These are phyloP conservation scores for Wickerhamiella kurtzmanii DNA, from an alignment of 805 yeast species.

Conservation along the genomic window DNA sequence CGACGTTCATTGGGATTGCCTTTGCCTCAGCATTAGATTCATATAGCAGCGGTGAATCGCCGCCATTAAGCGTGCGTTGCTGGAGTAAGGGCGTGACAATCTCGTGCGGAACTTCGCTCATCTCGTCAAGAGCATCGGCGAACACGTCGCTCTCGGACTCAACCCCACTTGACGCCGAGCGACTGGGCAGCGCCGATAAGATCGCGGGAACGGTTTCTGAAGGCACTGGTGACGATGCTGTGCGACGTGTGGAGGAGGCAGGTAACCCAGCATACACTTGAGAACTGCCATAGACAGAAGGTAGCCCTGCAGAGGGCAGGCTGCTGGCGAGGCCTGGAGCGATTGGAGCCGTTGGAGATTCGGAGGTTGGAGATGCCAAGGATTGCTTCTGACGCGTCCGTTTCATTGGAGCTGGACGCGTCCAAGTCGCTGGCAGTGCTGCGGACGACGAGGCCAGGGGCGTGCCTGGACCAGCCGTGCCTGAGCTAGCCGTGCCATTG, in stretches of 20 bases:
- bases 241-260: background rate
- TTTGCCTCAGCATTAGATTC: background rate
- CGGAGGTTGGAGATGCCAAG: background rate
- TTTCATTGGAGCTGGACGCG: background rate
- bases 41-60: constrained; percentile 7
- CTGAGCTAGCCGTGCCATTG: too few relatives aligned
- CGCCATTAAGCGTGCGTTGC: background rate
- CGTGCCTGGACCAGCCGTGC: too few relatives aligned
- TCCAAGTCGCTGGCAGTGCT: background rate
- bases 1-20: background rate
- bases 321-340: too few relatives aligned
- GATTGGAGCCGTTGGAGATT: too few relatives aligned
- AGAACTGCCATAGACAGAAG: too few relatives aligned
- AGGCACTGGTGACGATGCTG: background rate
- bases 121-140: background rate
- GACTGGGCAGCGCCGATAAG: background rate
- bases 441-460: background rate
- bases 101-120: background rate
- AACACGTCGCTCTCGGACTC: background rate
- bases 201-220: too few relatives aligned
- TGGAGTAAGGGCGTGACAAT: background rate
- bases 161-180: background rate
- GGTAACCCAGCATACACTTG: background rate
- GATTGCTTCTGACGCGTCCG: background rate
- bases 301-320: too few relatives aligned